Evolutionary conservation across 306 rosid genomes (phyloP).

Genomic region (Prunus mira): DNA sequence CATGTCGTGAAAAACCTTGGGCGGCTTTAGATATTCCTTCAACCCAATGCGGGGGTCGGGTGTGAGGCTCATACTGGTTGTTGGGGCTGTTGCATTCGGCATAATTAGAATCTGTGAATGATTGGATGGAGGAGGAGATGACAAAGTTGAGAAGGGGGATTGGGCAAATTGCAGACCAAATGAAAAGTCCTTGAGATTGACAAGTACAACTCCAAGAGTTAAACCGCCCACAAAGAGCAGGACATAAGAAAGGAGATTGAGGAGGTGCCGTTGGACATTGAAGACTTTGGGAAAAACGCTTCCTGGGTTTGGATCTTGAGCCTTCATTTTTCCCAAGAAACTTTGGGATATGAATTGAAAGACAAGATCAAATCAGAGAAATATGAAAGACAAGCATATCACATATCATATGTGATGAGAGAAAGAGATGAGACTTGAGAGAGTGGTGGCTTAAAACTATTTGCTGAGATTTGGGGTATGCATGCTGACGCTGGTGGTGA

Average conservation of each 20-base stretch:
- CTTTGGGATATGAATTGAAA: too few relatives aligned
- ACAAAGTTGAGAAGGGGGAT: conserved; percentile 36
- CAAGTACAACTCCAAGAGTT: conserved; percentile 48
- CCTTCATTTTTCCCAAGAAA: not conserved
- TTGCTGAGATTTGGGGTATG: not conserved
- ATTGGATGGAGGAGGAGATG: conserved; percentile 16
- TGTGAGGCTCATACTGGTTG: not conserved
- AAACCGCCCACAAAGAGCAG: conserved; percentile 55
- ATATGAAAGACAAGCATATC: not conserved
- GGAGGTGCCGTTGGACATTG: conserved; percentile 37
- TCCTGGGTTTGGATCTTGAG: conserved; percentile 17
- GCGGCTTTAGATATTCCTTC: conserved; percentile 44
- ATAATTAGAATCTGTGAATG: not conserved
- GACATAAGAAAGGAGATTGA: conserved; percentile 35
- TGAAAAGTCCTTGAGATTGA: conserved; percentile 36
- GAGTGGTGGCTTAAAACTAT: not conserved
- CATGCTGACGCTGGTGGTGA: not conserved
- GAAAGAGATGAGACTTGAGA: too few relatives aligned
- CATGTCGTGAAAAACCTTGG: conserved; percentile 53
- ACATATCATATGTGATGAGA: not conserved
- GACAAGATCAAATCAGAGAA: not conserved
- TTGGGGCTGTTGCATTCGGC: not conserved
- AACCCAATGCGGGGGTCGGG: conserved; percentile 34
- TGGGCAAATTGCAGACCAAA: conserved; percentile 53
- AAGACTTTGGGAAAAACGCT: conserved; percentile 37